Conservation (phyloP, 768 basidiomycete species). For the Dioszegia hungarica region DNA sequence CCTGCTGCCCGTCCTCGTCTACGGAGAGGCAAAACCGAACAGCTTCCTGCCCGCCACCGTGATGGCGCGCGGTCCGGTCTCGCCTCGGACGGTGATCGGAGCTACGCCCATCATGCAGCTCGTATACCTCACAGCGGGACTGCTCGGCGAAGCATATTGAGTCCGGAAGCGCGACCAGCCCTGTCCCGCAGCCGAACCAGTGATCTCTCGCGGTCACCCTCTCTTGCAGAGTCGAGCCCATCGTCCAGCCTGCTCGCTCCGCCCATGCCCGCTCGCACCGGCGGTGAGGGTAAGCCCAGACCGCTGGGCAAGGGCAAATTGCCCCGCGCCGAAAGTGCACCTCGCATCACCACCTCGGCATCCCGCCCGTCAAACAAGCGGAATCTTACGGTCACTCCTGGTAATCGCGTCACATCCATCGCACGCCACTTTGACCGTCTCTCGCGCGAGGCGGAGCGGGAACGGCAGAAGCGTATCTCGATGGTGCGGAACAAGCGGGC, state of each 20-base stretch:
- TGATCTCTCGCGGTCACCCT: neutral
- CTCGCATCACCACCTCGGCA: slow-evolving; percentile 6
- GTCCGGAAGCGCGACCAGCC: neutral
- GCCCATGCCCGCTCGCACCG: neutral
- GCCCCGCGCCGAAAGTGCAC: slow-evolving; percentile 13
- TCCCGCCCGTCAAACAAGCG: neutral
- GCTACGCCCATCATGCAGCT: slow-evolving; percentile 89
- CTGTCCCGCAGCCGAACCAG: neutral
- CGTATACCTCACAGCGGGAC: slow-evolving; percentile 50
- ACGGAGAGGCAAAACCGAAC: slow-evolving; percentile 41
- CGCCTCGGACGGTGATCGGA: slow-evolving; percentile 79
- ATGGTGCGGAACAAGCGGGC: slow-evolving; percentile 79
- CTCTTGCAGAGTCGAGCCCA: neutral
- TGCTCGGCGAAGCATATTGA: neutral
- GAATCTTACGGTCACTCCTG: slow-evolving; percentile 52
- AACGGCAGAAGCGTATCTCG: slow-evolving; percentile 59
- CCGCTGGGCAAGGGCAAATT: slow-evolving; percentile 43
- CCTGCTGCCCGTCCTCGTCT: slow-evolving; percentile 29
- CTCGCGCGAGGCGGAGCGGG: slow-evolving; percentile 58
- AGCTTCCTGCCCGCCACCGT: slow-evolving; percentile 24
- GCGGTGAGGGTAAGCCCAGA: slow-evolving; percentile 22
- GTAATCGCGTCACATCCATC: slow-evolving; percentile 72
- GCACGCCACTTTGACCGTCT: slow-evolving; percentile 87
- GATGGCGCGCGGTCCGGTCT: slow-evolving; percentile 53
- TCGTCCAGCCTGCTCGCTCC: neutral